A percentile compares a stretch with the other conserved stretches of the same genome.
phyloP scores from a whole-genome alignment of 2,329 filamentous ascomycete genomes.

The Colletotrichum phormii region DNA sequence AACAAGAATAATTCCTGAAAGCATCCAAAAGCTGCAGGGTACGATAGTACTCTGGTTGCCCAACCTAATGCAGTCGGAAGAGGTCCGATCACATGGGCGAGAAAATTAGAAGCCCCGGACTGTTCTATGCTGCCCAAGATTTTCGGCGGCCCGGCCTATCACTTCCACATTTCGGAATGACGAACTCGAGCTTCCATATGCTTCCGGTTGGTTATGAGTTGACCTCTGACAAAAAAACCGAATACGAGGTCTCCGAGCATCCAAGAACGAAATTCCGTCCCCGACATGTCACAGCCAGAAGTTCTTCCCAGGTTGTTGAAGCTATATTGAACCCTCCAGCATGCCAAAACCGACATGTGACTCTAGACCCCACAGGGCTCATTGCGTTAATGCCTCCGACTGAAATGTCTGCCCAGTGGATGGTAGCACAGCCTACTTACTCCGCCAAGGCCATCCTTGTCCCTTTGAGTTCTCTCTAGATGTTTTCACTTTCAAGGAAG shows the following conservation, averaged over 20 bases:
- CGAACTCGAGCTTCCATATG: not conserved
- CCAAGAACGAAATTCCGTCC: not conserved
- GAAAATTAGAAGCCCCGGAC: not conserved
- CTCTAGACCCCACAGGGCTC: not conserved
- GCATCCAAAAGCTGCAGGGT: not conserved
- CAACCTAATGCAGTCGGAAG: not conserved
- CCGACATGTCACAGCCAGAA: not conserved
- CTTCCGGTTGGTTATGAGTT: not conserved
- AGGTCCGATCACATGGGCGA: not conserved
- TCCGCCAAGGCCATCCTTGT: not conserved
- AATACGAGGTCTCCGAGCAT: not conserved
- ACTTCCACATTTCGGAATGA: not conserved
- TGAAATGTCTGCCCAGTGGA: not conserved
- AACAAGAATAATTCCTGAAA: not conserved
- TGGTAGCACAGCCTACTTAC: not conserved
- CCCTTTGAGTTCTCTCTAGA: not conserved
- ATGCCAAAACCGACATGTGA: not conserved
- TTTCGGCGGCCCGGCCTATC: not conserved
- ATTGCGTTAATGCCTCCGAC: not conserved
- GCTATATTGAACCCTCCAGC: not conserved
- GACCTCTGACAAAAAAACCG: not conserved
- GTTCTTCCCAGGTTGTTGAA: not conserved
- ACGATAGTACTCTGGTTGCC: not conserved
- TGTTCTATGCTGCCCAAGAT: not conserved
- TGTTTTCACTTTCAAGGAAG: not conserved